A percentile compares a stretch with the other conserved stretches of the same genome.
These are phyloP conservation scores for Farysia itapuensis DNA, from an alignment of 1,284 basidiomycete genomes.

Conservation along the genomic window DNA sequence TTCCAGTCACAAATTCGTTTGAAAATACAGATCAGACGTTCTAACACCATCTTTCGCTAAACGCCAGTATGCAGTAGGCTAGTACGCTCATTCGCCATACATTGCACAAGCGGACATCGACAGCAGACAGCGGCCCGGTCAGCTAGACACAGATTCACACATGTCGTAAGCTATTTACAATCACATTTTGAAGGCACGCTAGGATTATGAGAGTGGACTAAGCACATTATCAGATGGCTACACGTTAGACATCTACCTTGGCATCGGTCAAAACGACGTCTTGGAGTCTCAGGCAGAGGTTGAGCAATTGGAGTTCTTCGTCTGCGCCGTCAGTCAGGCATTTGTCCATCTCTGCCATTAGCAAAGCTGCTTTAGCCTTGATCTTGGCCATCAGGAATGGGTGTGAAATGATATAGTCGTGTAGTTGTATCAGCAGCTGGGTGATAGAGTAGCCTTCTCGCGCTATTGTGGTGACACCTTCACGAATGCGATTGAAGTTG, in stretches of 20 bases:
- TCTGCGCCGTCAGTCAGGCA: conserved; percentile 95
- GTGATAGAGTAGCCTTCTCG: conserved; percentile 89
- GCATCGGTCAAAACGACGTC: conserved; percentile 28
- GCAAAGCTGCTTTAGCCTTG: conserved; percentile 79
- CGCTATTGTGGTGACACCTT: conserved; percentile 74
- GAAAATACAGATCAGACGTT: too few species aligned
- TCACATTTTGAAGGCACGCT: too few species aligned
- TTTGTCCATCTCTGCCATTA: conserved; percentile 93
- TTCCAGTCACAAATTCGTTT: too few species aligned
- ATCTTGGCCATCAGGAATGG: conserved; percentile 76
- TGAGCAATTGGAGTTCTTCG: conserved; percentile 91
- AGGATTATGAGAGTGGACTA: too few species aligned
- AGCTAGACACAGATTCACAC: too few species aligned
- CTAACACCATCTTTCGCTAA: too few species aligned
- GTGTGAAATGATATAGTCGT: conserved; percentile 84
- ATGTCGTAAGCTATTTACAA: too few species aligned
- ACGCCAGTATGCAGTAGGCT: too few species aligned
- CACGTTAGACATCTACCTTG: conserved; percentile 21
- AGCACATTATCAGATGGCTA: too few species aligned
- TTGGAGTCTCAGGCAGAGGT: conserved; percentile 74
- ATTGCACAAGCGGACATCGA: too few species aligned
- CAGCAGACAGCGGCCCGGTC: too few species aligned
- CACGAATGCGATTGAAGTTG: conserved; percentile 73
- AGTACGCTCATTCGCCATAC: too few species aligned
- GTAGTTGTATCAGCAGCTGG: conserved; percentile 87